A percentile compares a stretch with the other conserved stretches of the same genome.
These are phyloP conservation scores for barrel medic (Medicago truncatula) DNA, from an alignment of 306 rosid species.

Conservation along the genomic window MtrunA17r5.0-ANR NC_053045.1:44147501-44148000, in stretches of 20 bases:
- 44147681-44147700: slow-evolving; percentile 9
- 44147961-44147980: too few species aligned
- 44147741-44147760: background rate
- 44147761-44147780: slow-evolving; percentile 3
- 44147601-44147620: background rate
- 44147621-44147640: background rate
- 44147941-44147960: too few species aligned
- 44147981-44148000: too few species aligned
- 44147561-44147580: slow-evolving; percentile 15
- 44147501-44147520: slow-evolving; percentile 33
- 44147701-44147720: slow-evolving; percentile 23
- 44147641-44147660: background rate
- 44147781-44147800: background rate
- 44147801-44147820: background rate
- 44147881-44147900: too few species aligned
- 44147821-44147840: too few species aligned
- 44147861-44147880: too few species aligned
- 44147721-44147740: slow-evolving; percentile 1
- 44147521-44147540: background rate
- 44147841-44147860: too few species aligned
- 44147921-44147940: too few species aligned
- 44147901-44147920: too few species aligned
- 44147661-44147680: slow-evolving; percentile 7
- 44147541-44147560: slow-evolving; percentile 35
- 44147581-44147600: background rate